Percentiles rank a stretch among this genome's conserved stretches.
These are phyloP conservation scores for Acanthamoeba culbertsoni DNA, from an alignment of 208 protist genomes.

Conservation along the genomic window DNA sequence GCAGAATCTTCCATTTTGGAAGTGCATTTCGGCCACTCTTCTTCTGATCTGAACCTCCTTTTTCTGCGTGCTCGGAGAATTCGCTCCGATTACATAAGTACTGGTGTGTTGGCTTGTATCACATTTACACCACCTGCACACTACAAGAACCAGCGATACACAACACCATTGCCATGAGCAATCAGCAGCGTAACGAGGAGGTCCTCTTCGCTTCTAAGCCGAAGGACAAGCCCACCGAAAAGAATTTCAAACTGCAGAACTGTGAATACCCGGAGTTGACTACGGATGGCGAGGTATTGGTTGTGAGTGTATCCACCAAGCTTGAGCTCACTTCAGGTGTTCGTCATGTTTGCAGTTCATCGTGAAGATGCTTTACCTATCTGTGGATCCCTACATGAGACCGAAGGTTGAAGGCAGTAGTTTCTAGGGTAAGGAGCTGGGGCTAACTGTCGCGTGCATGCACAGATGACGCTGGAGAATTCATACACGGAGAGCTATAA, in stretches of 20 bases:
- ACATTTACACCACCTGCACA: too few relatives aligned
- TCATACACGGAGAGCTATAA: not conserved
- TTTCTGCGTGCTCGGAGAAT: too few relatives aligned
- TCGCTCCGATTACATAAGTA: too few relatives aligned
- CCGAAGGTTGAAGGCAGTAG: not conserved
- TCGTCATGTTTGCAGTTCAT: not conserved
- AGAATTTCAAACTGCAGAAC: slow-evolving; percentile 18
- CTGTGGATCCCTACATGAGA: slow-evolving; percentile 48
- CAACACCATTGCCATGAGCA: not conserved
- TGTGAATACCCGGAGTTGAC: not conserved
- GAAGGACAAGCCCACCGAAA: not conserved
- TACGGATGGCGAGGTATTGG: slow-evolving; percentile 14
- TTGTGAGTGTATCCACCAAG: not conserved
- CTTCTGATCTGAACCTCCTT: too few relatives aligned
- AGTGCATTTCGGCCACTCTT: too few relatives aligned
- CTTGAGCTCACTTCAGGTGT: not conserved
- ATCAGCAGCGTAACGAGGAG: not conserved
- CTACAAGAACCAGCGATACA: too few relatives aligned
- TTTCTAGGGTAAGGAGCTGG: not conserved
- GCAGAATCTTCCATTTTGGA: too few relatives aligned
- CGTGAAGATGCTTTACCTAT: slow-evolving; percentile 2
- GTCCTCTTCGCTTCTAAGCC: slow-evolving; percentile 18
- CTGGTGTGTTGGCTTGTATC: too few relatives aligned
- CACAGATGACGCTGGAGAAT: not conserved
- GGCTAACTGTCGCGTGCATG: not conserved